phyloP scores from a whole-genome alignment of 1,284 basidiomycete species.

The Naganishia albida region DNA sequence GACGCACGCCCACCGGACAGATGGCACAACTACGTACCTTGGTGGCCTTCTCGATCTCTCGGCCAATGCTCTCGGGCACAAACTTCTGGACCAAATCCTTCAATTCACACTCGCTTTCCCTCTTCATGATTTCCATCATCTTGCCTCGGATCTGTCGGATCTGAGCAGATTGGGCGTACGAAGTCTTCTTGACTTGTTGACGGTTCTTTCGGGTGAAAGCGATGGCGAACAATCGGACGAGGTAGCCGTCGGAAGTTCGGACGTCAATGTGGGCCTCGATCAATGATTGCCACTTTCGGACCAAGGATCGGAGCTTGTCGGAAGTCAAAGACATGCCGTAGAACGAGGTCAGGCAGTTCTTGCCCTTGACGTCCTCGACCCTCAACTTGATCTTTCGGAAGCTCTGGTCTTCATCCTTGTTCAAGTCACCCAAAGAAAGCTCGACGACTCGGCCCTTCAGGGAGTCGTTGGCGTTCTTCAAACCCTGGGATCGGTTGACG shows the following conservation, averaged over 20 bases:
- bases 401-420: conserved; percentile 99
- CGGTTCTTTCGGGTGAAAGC: conserved; percentile 98
- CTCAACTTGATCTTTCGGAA: conserved; percentile 99
- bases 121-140: conserved; percentile 99
- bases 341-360: conserved; percentile 99
- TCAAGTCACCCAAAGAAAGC: conserved; percentile 94
- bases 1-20: background rate
- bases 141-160: conserved; percentile 97
- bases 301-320: conserved; percentile 99
- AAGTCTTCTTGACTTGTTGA: conserved; percentile 98
- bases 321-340: conserved; percentile 99
- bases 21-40: conserved; percentile 40
- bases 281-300: conserved; percentile 99
- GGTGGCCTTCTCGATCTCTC: conserved; percentile 98
- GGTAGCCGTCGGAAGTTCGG: conserved; percentile 99
- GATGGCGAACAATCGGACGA: conserved; percentile 97
- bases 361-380: conserved; percentile 90
- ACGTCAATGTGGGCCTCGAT: conserved; percentile 99
- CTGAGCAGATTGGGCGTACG: conserved; percentile 94
- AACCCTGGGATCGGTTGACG: conserved; percentile 95
- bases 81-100: conserved; percentile 99
- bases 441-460: conserved; percentile 97
- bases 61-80: conserved; percentile 96
- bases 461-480: conserved; percentile 99
- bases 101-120: conserved; percentile 94